Evolutionary conservation across 108 stramenopile species (phyloP), one percentile per base, ranked within the genome.

Genomic region (Skeletonema potamos): DNA sequence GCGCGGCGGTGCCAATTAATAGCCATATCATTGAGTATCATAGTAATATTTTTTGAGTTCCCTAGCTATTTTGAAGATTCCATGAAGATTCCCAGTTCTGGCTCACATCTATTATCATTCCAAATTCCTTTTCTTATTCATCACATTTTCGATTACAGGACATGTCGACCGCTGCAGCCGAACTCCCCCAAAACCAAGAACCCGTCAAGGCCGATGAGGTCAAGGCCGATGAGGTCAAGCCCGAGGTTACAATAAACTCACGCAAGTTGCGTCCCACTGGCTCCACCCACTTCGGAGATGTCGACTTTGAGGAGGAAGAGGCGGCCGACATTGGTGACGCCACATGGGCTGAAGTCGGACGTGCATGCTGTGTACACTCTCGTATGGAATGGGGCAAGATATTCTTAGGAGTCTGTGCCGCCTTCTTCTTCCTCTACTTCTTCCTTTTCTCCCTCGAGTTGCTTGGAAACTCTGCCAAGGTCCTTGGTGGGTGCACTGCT

Each of bases 391-490:
- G 91, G 91, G 82, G 54, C 20, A 65, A 70, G 58, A 82, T 86
- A 68, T 62, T 70, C 62, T 22, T 83, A 36, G 89, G 87, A 71
- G 29, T 87, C 27, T 34, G 51, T 57, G 59, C 65, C 32, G 82
- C 91, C 12, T 51, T 75, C 26, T 92, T 92, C 82, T 92, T 92
- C 82, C 87, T 96, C 20, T 96, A 96, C 85, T 96, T 92, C 69
- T 96, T 96, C 84, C 81, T 96, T 24, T 62, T 96, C 29, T 89
- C 89, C 27, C 83, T 96, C 29, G 89, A 92, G 36, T 74, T 96
- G 18, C 79, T 96, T 18, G 88, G 91, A 37, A 84, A 68, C 55
- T 78, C 85, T 65, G 90, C 90, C 81, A 93, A 96, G 89, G 89
- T 89, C 20, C 73, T 96, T 74, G 83, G 82, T 20, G 92, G 92